Conservation (phyloP, 2,329 filamentous ascomycete genomes). For the Aureobasidium sp. region DNA sequence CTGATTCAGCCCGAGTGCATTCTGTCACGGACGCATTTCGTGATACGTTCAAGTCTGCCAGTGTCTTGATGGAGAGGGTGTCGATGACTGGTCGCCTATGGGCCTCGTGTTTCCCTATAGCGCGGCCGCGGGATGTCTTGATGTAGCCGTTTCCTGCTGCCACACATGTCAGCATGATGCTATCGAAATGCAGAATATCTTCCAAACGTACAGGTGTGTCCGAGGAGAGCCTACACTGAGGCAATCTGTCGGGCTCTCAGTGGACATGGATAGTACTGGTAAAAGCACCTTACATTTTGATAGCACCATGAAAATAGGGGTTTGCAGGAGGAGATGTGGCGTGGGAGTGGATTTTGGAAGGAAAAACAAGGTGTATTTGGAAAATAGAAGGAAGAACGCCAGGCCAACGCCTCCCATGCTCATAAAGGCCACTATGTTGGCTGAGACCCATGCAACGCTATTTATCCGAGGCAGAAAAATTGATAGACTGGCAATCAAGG, state of each 20-base stretch:
- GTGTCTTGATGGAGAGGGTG: not conserved
- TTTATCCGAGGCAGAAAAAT: conserved; percentile 6
- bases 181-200: not conserved
- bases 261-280: not conserved
- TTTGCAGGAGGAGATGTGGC: not conserved
- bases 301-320: not conserved
- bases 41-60: not conserved
- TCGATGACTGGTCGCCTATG: not conserved
- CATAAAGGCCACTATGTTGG: conserved; percentile 12
- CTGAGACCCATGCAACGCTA: conserved; percentile 13
- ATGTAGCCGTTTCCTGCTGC: not conserved
- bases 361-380: not conserved
- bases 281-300: not conserved
- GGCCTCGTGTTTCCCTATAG: not conserved
- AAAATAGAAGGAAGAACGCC: not conserved
- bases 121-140: not conserved
- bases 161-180: not conserved
- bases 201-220: not conserved
- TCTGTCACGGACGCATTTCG: not conserved
- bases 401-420: conserved; percentile 9
- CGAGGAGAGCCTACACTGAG: not conserved
- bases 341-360: not conserved
- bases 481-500: conserved; percentile 23
- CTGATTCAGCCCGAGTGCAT: not conserved
- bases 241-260: not conserved